Conservation (phyloP, 2,329 filamentous ascomycete species). For the Pseudogymnoascus sp. region DNA sequence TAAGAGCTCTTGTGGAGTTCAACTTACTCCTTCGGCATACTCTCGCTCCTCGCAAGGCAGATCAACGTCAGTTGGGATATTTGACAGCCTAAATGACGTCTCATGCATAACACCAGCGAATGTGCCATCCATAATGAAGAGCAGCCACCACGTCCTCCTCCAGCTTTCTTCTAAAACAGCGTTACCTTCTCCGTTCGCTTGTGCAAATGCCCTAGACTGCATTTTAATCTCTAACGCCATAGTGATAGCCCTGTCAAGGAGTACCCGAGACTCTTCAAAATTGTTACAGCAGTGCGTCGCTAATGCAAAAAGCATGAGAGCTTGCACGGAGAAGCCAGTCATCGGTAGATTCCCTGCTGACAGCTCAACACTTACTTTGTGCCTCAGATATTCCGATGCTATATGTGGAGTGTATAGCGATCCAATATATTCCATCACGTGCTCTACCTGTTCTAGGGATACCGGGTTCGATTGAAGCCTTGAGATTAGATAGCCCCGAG, state of each 20-base stretch:
- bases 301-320: constrained; percentile 34
- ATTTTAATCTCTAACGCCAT: constrained; percentile 57
- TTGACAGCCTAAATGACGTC: constrained; percentile 36
- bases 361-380: constrained; percentile 11
- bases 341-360: constrained; percentile 17
- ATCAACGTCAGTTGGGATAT: constrained; percentile 47
- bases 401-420: constrained; percentile 32
- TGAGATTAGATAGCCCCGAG: constrained; percentile 30
- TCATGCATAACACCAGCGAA: constrained; percentile 25
- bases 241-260: constrained; percentile 45
- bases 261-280: constrained; percentile 22
- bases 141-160: constrained; percentile 67
- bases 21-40: constrained; percentile 39
- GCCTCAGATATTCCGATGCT: constrained; percentile 30
- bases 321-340: constrained; percentile 33
- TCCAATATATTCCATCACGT: constrained; percentile 35
- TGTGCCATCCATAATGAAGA: constrained; percentile 56
- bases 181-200: constrained; percentile 41
- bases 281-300: constrained; percentile 33
- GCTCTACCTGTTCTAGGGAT: constrained; percentile 27
- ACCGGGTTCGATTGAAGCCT: constrained; percentile 31
- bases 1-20: too few species aligned
- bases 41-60: constrained; percentile 60
- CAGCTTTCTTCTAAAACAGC: constrained; percentile 50
- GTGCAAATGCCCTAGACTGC: constrained; percentile 49